phyloP scores from a whole-genome alignment of 345 rosid genomes.

The Aquilaria sinensis region DNA sequence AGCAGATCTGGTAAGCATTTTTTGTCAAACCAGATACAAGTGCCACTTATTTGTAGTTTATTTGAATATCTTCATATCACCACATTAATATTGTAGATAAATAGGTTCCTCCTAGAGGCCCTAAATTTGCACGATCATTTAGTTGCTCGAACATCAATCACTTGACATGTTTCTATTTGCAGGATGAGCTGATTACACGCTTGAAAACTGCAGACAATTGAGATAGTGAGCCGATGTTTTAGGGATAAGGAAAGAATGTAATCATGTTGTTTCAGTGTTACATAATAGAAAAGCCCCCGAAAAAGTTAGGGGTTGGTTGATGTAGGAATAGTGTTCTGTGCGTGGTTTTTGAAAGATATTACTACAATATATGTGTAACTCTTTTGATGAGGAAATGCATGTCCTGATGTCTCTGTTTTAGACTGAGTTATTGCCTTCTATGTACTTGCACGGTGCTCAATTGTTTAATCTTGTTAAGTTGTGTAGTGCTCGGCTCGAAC shows the following conservation, averaged over 20 bases:
- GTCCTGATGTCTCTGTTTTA: too few species aligned
- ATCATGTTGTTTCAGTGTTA: conserved; percentile 9
- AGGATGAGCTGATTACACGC: conserved; percentile 88
- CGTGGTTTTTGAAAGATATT: too few species aligned
- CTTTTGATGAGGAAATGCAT: too few species aligned
- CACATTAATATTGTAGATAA: not conserved
- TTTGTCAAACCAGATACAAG: not conserved
- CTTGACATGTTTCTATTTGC: conserved; percentile 19
- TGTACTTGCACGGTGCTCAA: too few species aligned
- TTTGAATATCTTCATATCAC: not conserved
- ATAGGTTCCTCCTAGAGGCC: not conserved
- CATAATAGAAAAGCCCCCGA: conserved; percentile 3
- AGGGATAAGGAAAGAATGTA: conserved; percentile 10
- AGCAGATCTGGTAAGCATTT: not conserved
- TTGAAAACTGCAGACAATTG: conserved; percentile 46
- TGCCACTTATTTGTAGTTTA: not conserved
- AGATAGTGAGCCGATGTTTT: conserved; percentile 1
- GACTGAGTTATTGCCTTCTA: too few species aligned
- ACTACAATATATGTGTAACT: too few species aligned
- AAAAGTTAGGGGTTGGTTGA: conserved; percentile 1
- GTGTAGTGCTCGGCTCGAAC: too few species aligned
- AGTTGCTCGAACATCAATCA: not conserved
- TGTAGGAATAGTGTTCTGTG: conserved; percentile 1
- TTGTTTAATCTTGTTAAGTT: too few species aligned
- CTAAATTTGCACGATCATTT: not conserved